phyloP scores from a whole-genome alignment of 192 early-diverging fungal genomes.

The Funneliformis mosseae region DNA sequence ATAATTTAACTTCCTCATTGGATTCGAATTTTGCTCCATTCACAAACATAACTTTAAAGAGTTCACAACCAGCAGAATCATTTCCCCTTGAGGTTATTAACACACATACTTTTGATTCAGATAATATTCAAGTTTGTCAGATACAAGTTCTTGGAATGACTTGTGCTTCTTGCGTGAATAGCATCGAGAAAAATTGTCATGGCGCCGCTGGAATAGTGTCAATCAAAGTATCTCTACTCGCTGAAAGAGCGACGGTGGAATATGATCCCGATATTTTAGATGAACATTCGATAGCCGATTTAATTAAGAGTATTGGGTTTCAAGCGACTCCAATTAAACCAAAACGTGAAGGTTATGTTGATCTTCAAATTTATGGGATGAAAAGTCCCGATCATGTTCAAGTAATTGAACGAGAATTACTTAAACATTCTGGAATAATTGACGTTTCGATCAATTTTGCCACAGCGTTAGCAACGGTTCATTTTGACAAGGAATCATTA shows the following conservation, averaged over 20 bases:
- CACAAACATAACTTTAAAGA: neutral
- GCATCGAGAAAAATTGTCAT: slow-evolving; percentile 74
- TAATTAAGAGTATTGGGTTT: slow-evolving; percentile 76
- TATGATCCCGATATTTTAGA: slow-evolving; percentile 56
- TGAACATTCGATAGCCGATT: slow-evolving; percentile 56
- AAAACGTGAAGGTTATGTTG: slow-evolving; percentile 51
- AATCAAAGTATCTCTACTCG: slow-evolving; percentile 82
- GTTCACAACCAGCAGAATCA: neutral
- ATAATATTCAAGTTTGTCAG: slow-evolving; percentile 39
- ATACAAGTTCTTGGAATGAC: slow-evolving; percentile 93
- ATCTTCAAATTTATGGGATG: slow-evolving; percentile 95
- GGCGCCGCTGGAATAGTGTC: slow-evolving; percentile 62
- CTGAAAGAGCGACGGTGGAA: slow-evolving; percentile 76
- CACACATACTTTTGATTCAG: neutral
- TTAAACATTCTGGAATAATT: slow-evolving; percentile 59
- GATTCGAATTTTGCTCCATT: neutral
- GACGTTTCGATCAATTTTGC: slow-evolving; percentile 75
- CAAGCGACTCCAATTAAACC: slow-evolving; percentile 62
- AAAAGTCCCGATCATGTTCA: slow-evolving; percentile 80
- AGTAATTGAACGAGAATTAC: slow-evolving; percentile 72
- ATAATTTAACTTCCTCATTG: slow-evolving; percentile 5
- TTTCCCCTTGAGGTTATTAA: slow-evolving; percentile 20
- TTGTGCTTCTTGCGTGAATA: slow-evolving; percentile 89
- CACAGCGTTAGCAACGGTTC: slow-evolving; percentile 72
- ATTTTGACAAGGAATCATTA: slow-evolving; percentile 63